These are phyloP conservation scores for Neurospora tetrasperma DNA, from an alignment of 495 filamentous ascomycete genomes.

Conservation along the genomic window DNA sequence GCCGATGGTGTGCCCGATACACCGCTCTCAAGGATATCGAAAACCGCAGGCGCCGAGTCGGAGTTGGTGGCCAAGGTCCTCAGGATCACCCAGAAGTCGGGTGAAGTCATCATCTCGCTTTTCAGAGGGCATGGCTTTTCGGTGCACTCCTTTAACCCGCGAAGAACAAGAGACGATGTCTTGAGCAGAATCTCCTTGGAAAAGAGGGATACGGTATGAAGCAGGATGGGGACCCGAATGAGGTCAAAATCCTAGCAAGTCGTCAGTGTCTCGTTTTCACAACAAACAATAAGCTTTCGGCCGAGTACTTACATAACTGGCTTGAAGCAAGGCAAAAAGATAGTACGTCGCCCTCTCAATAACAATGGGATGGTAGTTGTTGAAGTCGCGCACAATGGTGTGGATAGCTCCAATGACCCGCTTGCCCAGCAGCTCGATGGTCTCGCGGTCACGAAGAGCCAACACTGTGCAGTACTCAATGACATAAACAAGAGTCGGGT, in stretches of 20 bases:
- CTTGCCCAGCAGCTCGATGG: slow-evolving; percentile 62
- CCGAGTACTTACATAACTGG: slow-evolving; percentile 65
- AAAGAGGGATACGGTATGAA: slow-evolving; percentile 85
- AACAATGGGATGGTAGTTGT: slow-evolving; percentile 66
- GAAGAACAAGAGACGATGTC: slow-evolving; percentile 61
- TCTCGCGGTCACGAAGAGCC: slow-evolving; percentile 63
- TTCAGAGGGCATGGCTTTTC: slow-evolving; percentile 63
- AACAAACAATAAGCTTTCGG: background rate
- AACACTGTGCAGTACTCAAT: slow-evolving; percentile 83
- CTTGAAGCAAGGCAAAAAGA: slow-evolving; percentile 68
- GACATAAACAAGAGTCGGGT: slow-evolving; percentile 77
- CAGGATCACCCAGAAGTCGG: slow-evolving; percentile 94
- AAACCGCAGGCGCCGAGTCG: slow-evolving; percentile 66
- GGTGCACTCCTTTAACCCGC: slow-evolving; percentile 71
- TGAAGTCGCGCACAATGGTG: slow-evolving; percentile 66
- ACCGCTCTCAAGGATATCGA: slow-evolving; percentile 71
- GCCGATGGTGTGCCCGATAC: slow-evolving; percentile 54
- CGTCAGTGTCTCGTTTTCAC: slow-evolving; percentile 9
- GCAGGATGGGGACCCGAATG: slow-evolving; percentile 80
- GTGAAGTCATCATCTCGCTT: slow-evolving; percentile 88
- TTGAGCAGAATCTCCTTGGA: slow-evolving; percentile 65
- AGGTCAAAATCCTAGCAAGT: slow-evolving; percentile 69
- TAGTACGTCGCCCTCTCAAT: slow-evolving; percentile 80
- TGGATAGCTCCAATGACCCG: slow-evolving; percentile 70
- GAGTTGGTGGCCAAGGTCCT: slow-evolving; percentile 56